A percentile compares a stretch with the other conserved stretches of the same genome.
Evolutionary conservation across 2,329 filamentous ascomycete species (phyloP).

Genomic region (Piedraia hortae): DNA sequence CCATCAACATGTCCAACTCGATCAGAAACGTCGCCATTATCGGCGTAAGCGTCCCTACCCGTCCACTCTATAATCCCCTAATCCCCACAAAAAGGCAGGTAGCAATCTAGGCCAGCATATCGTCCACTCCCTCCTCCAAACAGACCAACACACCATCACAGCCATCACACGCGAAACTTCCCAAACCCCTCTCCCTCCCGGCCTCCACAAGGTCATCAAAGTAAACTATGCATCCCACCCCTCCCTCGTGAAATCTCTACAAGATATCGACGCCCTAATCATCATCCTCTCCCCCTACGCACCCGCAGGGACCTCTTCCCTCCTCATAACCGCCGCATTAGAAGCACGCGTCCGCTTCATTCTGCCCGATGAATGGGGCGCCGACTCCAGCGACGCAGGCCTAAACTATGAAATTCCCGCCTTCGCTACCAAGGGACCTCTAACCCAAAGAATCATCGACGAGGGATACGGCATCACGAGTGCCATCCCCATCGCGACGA

Average conservation of each 20-base stretch:
- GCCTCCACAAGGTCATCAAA: conserved; percentile 14
- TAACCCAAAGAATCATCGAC: background rate
- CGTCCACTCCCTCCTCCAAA: conserved; percentile 15
- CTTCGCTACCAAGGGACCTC: background rate
- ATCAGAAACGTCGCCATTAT: too few species aligned
- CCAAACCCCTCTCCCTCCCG: conserved; percentile 17
- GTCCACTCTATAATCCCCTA: too few species aligned
- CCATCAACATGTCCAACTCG: too few species aligned
- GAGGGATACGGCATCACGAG: background rate
- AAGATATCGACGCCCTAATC: conserved; percentile 14
- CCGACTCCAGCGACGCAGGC: background rate
- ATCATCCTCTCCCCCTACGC: conserved; percentile 14
- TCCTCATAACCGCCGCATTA: conserved; percentile 8
- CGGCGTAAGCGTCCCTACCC: too few species aligned
- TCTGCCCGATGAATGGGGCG: conserved; percentile 14
- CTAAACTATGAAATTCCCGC: background rate
- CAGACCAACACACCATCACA: conserved; percentile 22
- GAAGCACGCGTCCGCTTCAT: conserved; percentile 15
- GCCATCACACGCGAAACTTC: conserved; percentile 16
- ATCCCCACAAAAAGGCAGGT: too few species aligned
- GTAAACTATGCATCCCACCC: conserved; percentile 22
- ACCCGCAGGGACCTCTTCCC: conserved; percentile 8
- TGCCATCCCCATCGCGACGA: background rate
- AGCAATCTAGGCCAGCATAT: conserved; percentile 16
- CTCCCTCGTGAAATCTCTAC: conserved; percentile 12